A percentile compares a stretch with the other conserved stretches of the same genome.
phyloP scores from a whole-genome alignment of 257 asterid species.

The Solanum lignicaule region DNA sequence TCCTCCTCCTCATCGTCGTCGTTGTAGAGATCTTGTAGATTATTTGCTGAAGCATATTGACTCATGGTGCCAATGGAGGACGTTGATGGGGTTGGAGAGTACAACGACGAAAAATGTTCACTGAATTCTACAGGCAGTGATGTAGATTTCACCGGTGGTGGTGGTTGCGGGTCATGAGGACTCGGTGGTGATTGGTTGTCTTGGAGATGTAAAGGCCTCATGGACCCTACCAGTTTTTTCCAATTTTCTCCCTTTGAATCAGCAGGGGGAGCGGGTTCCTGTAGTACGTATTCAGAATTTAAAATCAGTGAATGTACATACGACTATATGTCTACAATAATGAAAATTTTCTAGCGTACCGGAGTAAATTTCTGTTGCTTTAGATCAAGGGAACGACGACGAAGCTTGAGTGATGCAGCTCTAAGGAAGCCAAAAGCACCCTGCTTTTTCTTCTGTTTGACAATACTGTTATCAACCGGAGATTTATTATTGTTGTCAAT shows the following conservation, averaged over 20 bases:
- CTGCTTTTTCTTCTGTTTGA: constrained; percentile 20
- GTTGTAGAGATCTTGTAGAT: constrained; percentile 17
- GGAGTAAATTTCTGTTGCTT: constrained; percentile 3
- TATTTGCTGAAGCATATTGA: constrained; percentile 24
- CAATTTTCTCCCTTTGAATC: constrained; percentile 26
- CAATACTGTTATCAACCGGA: not conserved
- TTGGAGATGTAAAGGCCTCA: constrained; percentile 64
- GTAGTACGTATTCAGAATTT: not conserved
- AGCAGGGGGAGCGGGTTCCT: not conserved
- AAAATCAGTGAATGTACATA: not conserved
- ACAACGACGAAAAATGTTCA: not conserved
- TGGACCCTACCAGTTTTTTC: constrained; percentile 57
- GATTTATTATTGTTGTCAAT: not conserved
- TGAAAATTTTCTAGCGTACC: not conserved
- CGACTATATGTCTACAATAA: not conserved
- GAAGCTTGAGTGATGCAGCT: constrained; percentile 43
- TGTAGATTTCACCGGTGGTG: not conserved
- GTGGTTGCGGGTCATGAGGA: not conserved
- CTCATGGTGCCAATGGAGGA: constrained; percentile 18
- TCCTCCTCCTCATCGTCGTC: constrained; percentile 10
- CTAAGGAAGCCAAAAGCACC: constrained; percentile 41
- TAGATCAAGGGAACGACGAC: constrained; percentile 9
- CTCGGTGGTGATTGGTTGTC: constrained; percentile 27
- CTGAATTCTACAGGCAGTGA: not conserved
- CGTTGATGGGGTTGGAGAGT: not conserved